A percentile compares a stretch with the other conserved stretches of the same genome.
Conservation (phyloP, 352 stramenopile species). For the Globisporangium spiculum region DNA sequence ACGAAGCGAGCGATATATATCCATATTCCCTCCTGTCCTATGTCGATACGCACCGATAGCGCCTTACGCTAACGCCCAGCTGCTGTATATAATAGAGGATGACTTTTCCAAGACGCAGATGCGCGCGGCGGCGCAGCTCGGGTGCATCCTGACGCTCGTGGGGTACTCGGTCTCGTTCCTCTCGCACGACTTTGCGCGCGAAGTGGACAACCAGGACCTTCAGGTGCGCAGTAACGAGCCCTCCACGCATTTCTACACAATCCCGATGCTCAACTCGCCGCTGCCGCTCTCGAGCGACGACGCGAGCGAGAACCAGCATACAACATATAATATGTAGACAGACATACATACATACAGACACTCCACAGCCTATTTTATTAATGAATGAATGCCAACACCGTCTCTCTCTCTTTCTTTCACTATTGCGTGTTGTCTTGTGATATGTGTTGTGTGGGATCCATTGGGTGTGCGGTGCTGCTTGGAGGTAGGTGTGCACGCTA, state of each 20-base stretch:
- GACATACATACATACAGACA: background rate
- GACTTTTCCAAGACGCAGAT: constrained; percentile 56
- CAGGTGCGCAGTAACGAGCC: constrained; percentile 1
- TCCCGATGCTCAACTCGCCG: constrained; percentile 17
- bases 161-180: constrained; percentile 70
- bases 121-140: constrained; percentile 56
- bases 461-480: too few species aligned
- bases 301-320: background rate
- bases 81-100: constrained; percentile 25
- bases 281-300: background rate
- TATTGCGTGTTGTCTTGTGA: too few species aligned
- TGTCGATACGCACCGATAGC: too few species aligned
- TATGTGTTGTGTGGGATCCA: too few species aligned
- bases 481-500: too few species aligned
- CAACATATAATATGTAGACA: background rate
- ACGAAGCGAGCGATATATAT: background rate
- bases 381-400: background rate
- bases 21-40: too few species aligned
- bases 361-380: background rate
- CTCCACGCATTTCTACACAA: constrained; percentile 19
- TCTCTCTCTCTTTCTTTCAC: background rate
- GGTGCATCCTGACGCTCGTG: constrained; percentile 68
- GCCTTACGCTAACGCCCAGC: too few species aligned
- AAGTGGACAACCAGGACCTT: constrained; percentile 8
- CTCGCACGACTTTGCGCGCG: constrained; percentile 45